Conservation (phyloP, 176 grass and related monocot species). For the Saccharum officinarum region DNA sequence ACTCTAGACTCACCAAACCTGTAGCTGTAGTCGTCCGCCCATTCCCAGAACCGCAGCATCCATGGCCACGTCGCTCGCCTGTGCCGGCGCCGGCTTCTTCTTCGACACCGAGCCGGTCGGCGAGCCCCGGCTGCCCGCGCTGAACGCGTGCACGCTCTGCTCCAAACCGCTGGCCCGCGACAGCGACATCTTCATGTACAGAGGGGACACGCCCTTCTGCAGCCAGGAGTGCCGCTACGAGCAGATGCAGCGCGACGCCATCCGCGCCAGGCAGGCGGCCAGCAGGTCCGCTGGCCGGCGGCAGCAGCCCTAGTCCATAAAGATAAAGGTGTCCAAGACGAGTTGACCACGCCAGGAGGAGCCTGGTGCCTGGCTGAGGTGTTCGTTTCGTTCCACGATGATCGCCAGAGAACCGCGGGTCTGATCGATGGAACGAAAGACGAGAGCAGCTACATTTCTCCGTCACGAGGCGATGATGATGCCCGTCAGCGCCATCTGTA, state of each 20-base stretch:
- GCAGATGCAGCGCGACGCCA: conserved; percentile 61
- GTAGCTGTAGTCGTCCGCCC: no score
- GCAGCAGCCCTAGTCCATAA: background rate
- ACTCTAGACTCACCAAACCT: no score
- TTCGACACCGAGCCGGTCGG: conserved; percentile 45
- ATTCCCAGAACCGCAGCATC: background rate
- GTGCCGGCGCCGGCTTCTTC: conserved; percentile 40
- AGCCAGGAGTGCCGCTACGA: conserved; percentile 67
- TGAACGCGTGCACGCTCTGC: conserved; percentile 70
- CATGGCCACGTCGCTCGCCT: conserved; percentile 1
- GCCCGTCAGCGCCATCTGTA: background rate
- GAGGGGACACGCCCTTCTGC: conserved; percentile 79
- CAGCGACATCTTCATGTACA: conserved; percentile 84
- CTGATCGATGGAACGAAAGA: background rate
- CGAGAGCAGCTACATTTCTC: background rate
- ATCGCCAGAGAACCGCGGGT: background rate
- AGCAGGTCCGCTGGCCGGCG: conserved; percentile 2
- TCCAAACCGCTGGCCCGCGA: conserved; percentile 39
- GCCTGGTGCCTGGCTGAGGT: background rate
- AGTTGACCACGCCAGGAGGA: background rate
- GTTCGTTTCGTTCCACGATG: background rate
- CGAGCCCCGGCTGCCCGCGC: conserved; percentile 19
- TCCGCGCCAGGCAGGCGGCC: conserved; percentile 6
- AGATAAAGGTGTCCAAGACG: conserved; percentile 19
- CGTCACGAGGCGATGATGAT: background rate